Base-by-base conservation (phyloP, 495 filamentous ascomycete genomes). In the Coniosporium apollinis region DNA sequence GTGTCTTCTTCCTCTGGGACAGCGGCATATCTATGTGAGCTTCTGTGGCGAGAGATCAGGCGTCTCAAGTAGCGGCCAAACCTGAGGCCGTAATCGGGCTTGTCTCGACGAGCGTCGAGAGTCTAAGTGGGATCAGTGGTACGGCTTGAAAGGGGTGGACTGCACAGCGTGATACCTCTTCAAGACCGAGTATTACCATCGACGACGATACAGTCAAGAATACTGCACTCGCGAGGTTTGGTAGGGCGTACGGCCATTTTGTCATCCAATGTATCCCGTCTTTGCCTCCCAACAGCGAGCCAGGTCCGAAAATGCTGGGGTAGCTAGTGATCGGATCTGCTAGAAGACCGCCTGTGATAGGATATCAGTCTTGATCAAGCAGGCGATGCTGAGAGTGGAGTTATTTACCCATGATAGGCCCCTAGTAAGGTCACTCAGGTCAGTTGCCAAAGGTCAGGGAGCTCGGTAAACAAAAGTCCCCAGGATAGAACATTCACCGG, bases 231-330 rank as follows among this genome's bases (percentile, higher is more conserved):
- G 83, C 58, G 22, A 89, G 50, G 52, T 84, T 86, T 4, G 82
- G 82, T 35, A 79, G 54, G 2, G 79, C 72, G 46, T 85, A 89
- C 0, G 80, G 81, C 48, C 66, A 85, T 22, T 55, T 66, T 28
- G 54, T 57, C 51, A 86, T 66, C 66, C 79, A 86, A 21, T 60
- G 45, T 13, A 81, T 62, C 5, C 77, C 62, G 17, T 64, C 43
- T 43, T 66, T 49, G 2, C 65, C 60, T 10, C 61, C 66, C 29
- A 63, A 49, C 1, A 61, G 10, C 3, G 69, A 70, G 2, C 62
- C 34, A 0, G 62, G 58, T 6, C 81, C 79, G 44, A 86, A 85
- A 0, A 85, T 21, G 11, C 57, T 53, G 1, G 81, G 74, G 41
- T 75, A 67, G 24, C 61, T 76, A 2, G 59, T 60, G 1, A 71